Evolutionary conservation across 2,329 filamentous ascomycete genomes (phyloP).

Genomic region (Acarospora socialis): DNA sequence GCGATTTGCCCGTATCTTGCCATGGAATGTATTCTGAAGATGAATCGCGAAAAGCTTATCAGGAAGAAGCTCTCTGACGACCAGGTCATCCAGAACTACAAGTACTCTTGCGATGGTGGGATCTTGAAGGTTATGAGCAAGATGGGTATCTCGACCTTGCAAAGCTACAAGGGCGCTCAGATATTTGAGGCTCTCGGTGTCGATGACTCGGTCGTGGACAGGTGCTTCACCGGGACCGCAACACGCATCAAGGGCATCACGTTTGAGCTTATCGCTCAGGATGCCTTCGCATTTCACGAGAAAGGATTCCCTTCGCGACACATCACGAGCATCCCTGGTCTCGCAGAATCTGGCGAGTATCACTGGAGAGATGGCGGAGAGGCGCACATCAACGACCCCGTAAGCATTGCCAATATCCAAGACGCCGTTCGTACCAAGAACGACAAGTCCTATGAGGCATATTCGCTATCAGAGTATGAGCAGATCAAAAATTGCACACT

Average conservation of each 20-base stretch:
- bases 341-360: constrained; percentile 89
- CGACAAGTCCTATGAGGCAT: constrained; percentile 95
- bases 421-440: constrained; percentile 95
- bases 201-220: constrained; percentile 80
- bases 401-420: constrained; percentile 90
- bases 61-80: constrained; percentile 76
- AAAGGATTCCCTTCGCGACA: constrained; percentile 73
- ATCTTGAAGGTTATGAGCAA: constrained; percentile 99
- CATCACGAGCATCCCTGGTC: constrained; percentile 61
- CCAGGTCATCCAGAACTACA: constrained; percentile 84
- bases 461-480: constrained; percentile 84
- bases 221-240: constrained; percentile 87
- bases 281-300: constrained; percentile 89
- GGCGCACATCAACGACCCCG: constrained; percentile 86
- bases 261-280: constrained; percentile 84
- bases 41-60: constrained; percentile 84
- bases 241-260: constrained; percentile 90
- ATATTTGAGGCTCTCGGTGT: constrained; percentile 94
- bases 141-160: constrained; percentile 96
- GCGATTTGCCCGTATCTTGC: constrained; percentile 89
- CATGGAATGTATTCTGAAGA: constrained; percentile 93
- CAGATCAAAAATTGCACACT: constrained; percentile 94
- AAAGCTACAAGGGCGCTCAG: constrained; percentile 94
- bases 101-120: constrained; percentile 88
- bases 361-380: constrained; percentile 97